Percentiles rank a stretch among this genome's conserved stretches.
phyloP scores from a whole-genome alignment of 2,329 filamentous ascomycete species.

The Hymenoscyphus scutula region DNA sequence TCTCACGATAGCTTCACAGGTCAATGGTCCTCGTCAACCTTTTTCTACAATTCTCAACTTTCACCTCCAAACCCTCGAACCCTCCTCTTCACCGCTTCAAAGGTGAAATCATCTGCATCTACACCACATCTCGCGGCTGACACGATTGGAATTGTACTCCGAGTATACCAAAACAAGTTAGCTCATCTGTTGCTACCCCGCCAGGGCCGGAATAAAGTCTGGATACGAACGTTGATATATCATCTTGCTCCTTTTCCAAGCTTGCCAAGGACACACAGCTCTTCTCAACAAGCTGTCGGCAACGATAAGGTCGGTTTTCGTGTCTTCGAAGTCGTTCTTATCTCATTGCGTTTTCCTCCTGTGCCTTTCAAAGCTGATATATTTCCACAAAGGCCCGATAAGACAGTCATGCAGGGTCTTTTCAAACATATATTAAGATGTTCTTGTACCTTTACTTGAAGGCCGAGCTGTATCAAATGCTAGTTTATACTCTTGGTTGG shows the following conservation, averaged over 20 bases:
- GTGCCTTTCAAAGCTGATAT: not conserved
- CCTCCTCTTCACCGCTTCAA: not conserved
- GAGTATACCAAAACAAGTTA: not conserved
- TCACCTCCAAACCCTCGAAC: not conserved
- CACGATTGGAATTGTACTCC: not conserved
- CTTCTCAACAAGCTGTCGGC: not conserved
- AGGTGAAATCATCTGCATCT: not conserved
- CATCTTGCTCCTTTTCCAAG: not conserved
- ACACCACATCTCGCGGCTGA: not conserved
- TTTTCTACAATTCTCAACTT: not conserved
- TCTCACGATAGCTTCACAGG: not conserved
- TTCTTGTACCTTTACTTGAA: not conserved
- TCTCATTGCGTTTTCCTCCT: not conserved
- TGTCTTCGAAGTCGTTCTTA: not conserved
- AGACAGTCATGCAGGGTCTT: not conserved
- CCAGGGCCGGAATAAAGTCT: not conserved
- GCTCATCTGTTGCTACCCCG: not conserved
- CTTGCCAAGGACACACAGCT: not conserved
- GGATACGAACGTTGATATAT: not conserved
- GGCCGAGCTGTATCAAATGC: not conserved
- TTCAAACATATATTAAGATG: not conserved
- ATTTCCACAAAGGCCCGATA: not conserved
- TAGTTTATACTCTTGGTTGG: not conserved
- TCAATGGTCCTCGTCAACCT: not conserved
- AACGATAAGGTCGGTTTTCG: not conserved